phyloP scores from a whole-genome alignment of 2,329 filamentous ascomycete species.

The Chrysoporthe cubensis region DNA sequence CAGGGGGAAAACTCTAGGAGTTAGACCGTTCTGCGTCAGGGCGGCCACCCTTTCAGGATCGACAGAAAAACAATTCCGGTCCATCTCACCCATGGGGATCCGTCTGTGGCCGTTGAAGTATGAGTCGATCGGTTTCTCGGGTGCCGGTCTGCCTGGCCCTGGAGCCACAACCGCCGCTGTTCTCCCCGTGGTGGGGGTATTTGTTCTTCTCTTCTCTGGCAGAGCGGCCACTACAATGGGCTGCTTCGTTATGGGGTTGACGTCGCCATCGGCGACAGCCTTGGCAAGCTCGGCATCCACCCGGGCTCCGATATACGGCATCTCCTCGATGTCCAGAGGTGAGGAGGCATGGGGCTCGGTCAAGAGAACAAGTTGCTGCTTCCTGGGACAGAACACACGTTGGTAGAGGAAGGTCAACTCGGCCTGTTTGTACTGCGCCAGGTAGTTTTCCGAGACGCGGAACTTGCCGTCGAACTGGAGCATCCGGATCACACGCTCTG shows the following conservation, averaged over 20 bases:
- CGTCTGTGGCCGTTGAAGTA: slow-evolving; percentile 57
- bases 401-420: slow-evolving; percentile 94
- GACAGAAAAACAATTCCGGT: slow-evolving; percentile 62
- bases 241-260: slow-evolving; percentile 88
- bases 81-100: slow-evolving; percentile 66
- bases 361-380: slow-evolving; percentile 73
- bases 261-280: slow-evolving; percentile 77
- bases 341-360: slow-evolving; percentile 64
- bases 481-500: slow-evolving; percentile 80
- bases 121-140: slow-evolving; percentile 55
- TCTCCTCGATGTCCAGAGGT: slow-evolving; percentile 63
- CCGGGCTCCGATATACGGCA: slow-evolving; percentile 80
- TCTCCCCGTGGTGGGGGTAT: slow-evolving; percentile 36
- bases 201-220: slow-evolving; percentile 46
- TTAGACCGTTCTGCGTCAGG: slow-evolving; percentile 53
- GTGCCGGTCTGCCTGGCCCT: slow-evolving; percentile 34
- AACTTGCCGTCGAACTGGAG: slow-evolving; percentile 89
- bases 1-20: slow-evolving; percentile 61
- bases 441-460: slow-evolving; percentile 78
- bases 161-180: slow-evolving; percentile 32
- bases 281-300: slow-evolving; percentile 71
- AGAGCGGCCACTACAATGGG: slow-evolving; percentile 51
- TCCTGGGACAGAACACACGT: slow-evolving; percentile 85
- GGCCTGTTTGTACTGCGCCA: slow-evolving; percentile 80
- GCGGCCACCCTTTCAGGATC: slow-evolving; percentile 53